phyloP scores from a whole-genome alignment of 352 stramenopile genomes.

The Achlya hypogyna region DNA sequence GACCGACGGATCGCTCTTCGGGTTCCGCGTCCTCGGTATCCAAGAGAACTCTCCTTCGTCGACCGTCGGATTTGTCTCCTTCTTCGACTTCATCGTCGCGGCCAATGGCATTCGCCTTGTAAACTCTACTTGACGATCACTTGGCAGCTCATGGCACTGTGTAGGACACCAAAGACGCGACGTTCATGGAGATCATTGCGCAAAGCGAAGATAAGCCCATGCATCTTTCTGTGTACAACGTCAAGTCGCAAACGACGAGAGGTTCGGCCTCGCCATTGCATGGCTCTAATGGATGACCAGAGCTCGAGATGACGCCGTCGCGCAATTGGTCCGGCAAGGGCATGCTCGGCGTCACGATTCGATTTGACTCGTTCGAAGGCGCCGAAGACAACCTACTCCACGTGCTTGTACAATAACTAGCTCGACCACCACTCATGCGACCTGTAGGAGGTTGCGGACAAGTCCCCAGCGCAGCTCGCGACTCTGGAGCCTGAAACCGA shows the following conservation, averaged over 20 bases:
- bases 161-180: constrained; percentile 78
- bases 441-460: constrained; percentile 65
- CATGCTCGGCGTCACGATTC: constrained; percentile 95
- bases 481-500: constrained; percentile 84
- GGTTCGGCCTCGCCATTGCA: constrained; percentile 17
- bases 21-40: constrained; percentile 95
- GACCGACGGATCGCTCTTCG: constrained; percentile 22
- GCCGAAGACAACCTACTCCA: constrained; percentile 94
- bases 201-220: constrained; percentile 69
- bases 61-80: constrained; percentile 90
- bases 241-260: constrained; percentile 64
- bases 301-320: constrained; percentile 84
- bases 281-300: constrained; percentile 20
- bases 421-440: neutral
- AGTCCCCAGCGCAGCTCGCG: constrained; percentile 85
- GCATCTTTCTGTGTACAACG: constrained; percentile 65
- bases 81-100: constrained; percentile 97
- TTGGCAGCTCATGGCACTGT: neutral
- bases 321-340: constrained; percentile 90
- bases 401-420: constrained; percentile 59
- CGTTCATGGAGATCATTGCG: constrained; percentile 89
- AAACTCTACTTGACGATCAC: constrained; percentile 29
- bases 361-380: constrained; percentile 94
- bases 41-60: constrained; percentile 91
- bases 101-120: constrained; percentile 85